Percentiles rank a stretch among this genome's conserved stretches.
Evolutionary conservation across 306 rosid genomes (phyloP).

Genomic region (Vicia sativa): DNA sequence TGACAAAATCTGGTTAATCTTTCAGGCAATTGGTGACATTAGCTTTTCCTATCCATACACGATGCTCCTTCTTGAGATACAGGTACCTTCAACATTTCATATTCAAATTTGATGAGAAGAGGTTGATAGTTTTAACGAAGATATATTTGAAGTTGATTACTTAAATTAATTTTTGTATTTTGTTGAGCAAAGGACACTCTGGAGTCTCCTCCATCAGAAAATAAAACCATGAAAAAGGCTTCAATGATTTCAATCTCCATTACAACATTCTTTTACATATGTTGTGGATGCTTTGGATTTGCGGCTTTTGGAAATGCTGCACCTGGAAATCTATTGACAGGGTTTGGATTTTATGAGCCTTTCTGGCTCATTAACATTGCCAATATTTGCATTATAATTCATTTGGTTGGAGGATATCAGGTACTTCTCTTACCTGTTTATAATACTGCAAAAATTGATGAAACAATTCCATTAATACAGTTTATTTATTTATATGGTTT

Average conservation of each 20-base stretch:
- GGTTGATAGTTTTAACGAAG: neutral
- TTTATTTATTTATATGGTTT: neutral
- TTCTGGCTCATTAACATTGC: conserved; percentile 86
- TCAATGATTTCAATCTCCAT: conserved; percentile 55
- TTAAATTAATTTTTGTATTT: neutral
- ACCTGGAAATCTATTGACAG: conserved; percentile 89
- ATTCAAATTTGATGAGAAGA: neutral
- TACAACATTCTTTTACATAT: conserved; percentile 86
- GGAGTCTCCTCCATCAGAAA: conserved; percentile 80
- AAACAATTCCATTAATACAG: neutral
- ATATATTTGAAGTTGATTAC: neutral
- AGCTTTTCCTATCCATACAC: conserved; percentile 89
- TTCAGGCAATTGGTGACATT: conserved; percentile 85
- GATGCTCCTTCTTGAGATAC: conserved; percentile 72
- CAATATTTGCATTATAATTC: conserved; percentile 74
- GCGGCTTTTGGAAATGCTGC: conserved; percentile 81
- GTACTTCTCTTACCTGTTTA: conserved; percentile 46
- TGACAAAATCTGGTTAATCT: conserved; percentile 61
- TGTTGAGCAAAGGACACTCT: conserved; percentile 64
- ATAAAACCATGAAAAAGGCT: conserved; percentile 80
- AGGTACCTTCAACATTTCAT: conserved; percentile 28
- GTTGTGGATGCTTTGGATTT: conserved; percentile 89
- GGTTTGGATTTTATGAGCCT: too few species aligned
- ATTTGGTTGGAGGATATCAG: conserved; percentile 93
- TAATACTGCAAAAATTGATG: neutral